These are phyloP conservation scores for Vanderwaltozyma tropicalis DNA, from an alignment of 805 yeast species.

Conservation along the genomic window DNA sequence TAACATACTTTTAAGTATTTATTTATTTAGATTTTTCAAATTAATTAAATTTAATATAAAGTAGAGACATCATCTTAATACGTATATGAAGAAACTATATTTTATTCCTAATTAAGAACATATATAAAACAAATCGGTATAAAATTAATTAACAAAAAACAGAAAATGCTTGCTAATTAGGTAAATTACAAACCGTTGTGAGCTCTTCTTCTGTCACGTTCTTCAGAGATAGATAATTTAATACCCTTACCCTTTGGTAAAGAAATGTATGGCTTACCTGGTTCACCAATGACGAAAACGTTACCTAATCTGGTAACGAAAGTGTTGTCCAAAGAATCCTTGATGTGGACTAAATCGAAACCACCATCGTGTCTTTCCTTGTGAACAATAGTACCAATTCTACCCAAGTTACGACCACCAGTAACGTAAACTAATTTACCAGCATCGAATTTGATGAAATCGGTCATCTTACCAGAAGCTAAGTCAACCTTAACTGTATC, in stretches of 20 bases:
- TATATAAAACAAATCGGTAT: slow-evolving; percentile 10
- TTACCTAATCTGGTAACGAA: slow-evolving; percentile 90
- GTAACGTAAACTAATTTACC: slow-evolving; percentile 89
- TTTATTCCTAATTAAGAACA: slow-evolving; percentile 11
- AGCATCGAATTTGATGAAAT: slow-evolving; percentile 83
- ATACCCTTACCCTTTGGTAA: slow-evolving; percentile 99
- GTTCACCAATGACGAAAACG: slow-evolving; percentile 94
- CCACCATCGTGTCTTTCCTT: slow-evolving; percentile 98
- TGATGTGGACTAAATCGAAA: slow-evolving; percentile 93
- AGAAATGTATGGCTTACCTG: slow-evolving; percentile 86
- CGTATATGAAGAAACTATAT: slow-evolving; percentile 8
- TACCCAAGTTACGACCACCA: slow-evolving; percentile 98
- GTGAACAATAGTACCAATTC: slow-evolving; percentile 93
- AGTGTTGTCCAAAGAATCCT: slow-evolving; percentile 88
- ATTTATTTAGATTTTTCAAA: no score
- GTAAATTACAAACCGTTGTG: slow-evolving; percentile 44
- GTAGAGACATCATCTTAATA: not conserved
- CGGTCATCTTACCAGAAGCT: slow-evolving; percentile 89
- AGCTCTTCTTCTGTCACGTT: slow-evolving; percentile 97
- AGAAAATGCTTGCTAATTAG: slow-evolving; percentile 3
- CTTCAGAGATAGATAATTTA: slow-evolving; percentile 90
- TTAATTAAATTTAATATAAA: no score
- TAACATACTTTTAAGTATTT: no score
- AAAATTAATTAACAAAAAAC: slow-evolving; percentile 7
- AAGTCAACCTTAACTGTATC: slow-evolving; percentile 96